These are phyloP conservation scores for Pestalotiopsis sp. DNA, from an alignment of 2,329 filamentous ascomycete species.

Conservation along the genomic window DNA sequence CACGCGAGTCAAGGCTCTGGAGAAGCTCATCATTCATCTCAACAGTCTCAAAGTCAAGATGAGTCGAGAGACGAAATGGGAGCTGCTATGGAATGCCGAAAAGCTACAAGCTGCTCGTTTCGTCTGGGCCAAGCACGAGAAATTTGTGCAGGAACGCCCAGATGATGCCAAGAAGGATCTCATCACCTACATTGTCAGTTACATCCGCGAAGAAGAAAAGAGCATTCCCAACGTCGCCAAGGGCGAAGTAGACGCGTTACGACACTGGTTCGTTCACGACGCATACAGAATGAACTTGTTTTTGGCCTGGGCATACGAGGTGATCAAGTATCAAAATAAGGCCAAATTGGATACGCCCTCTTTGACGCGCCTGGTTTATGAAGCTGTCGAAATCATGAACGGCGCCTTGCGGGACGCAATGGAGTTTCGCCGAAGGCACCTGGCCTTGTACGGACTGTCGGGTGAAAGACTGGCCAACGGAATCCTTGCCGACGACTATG, in stretches of 20 bases:
- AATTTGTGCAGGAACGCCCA: conserved; percentile 61
- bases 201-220: conserved; percentile 77
- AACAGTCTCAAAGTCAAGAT: conserved; percentile 67
- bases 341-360: conserved; percentile 58
- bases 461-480: conserved; percentile 68
- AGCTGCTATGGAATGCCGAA: conserved; percentile 85
- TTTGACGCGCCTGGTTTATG: conserved; percentile 60
- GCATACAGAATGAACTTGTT: conserved; percentile 73
- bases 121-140: conserved; percentile 82
- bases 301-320: conserved; percentile 77
- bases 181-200: conserved; percentile 73
- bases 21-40: conserved; percentile 74
- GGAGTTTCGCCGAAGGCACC: conserved; percentile 72
- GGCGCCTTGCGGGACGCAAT: conserved; percentile 71
- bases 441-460: conserved; percentile 72
- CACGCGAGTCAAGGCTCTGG: conserved; percentile 72
- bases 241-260: conserved; percentile 76
- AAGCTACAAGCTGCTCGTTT: conserved; percentile 80
- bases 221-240: conserved; percentile 64
- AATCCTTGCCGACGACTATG: conserved; percentile 65
- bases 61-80: conserved; percentile 73
- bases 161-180: conserved; percentile 68
- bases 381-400: conserved; percentile 69
- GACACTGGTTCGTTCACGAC: conserved; percentile 86
- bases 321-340: conserved; percentile 72